phyloP scores from a whole-genome alignment of 495 filamentous ascomycete species.

The Neurospora cerealis region DNA sequence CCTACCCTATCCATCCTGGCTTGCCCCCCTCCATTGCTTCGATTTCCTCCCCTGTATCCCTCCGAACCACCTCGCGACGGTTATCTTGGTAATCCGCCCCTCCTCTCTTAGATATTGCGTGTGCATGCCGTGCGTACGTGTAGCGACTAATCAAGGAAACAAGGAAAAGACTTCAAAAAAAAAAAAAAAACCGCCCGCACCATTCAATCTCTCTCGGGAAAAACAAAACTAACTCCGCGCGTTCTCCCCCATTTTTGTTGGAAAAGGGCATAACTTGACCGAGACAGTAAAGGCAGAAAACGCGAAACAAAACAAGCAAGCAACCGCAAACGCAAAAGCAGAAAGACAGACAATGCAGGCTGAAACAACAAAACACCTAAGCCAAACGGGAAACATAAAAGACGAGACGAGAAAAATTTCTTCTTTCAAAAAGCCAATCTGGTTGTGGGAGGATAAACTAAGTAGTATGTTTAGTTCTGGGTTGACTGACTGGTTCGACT shows the following conservation, averaged over 20 bases:
- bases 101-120: background rate
- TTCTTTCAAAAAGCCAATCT: background rate
- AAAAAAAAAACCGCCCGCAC: background rate
- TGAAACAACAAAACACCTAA: background rate
- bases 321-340: background rate
- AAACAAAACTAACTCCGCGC: background rate
- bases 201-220: background rate
- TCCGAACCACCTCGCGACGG: no score
- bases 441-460: background rate
- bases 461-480: background rate
- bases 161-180: background rate
- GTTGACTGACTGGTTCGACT: background rate
- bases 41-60: no score
- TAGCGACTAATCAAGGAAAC: background rate
- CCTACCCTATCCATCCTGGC: no score
- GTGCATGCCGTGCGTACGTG: background rate
- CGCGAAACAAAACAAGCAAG: background rate
- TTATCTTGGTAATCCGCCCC: no score
- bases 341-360: background rate
- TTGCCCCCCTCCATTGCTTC: no score
- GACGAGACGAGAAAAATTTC: background rate
- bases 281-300: background rate
- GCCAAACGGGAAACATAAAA: background rate
- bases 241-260: background rate
- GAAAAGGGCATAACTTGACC: background rate